These are phyloP conservation scores for Cairneyella variabilis DNA, from an alignment of 495 filamentous ascomycete species.

Conservation along the genomic window DNA sequence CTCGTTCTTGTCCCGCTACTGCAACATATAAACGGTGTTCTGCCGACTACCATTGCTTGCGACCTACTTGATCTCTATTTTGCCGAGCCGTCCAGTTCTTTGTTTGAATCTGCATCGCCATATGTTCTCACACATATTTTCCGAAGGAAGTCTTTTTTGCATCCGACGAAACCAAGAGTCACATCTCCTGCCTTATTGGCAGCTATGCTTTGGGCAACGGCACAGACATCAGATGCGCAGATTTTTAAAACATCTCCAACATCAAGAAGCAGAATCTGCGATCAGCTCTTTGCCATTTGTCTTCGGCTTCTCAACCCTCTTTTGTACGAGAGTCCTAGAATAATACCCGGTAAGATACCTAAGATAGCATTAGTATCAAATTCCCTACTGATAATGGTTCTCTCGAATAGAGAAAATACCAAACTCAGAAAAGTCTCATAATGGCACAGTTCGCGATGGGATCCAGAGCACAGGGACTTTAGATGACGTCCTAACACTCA, in stretches of 20 bases:
- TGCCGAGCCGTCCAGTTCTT: too few relatives aligned
- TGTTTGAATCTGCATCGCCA: too few relatives aligned
- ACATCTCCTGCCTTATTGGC: constrained; percentile 34
- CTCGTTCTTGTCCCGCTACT: too few relatives aligned
- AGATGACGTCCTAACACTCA: constrained; percentile 29
- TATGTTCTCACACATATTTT: constrained; percentile 38
- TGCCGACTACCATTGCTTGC: too few relatives aligned
- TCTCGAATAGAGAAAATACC: too few relatives aligned
- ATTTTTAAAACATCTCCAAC: constrained; percentile 27
- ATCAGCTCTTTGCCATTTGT: constrained; percentile 31
- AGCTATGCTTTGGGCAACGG: constrained; percentile 37
- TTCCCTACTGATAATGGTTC: too few relatives aligned
- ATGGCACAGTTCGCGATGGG: constrained; percentile 6
- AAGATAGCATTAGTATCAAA: too few relatives aligned
- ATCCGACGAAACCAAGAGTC: constrained; percentile 30
- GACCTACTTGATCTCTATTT: too few relatives aligned
- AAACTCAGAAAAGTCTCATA: constrained; percentile 8
- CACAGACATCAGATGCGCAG: constrained; percentile 36
- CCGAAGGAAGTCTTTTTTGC: constrained; percentile 33
- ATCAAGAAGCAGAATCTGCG: constrained; percentile 26
- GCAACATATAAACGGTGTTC: too few relatives aligned
- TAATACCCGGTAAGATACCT: too few relatives aligned
- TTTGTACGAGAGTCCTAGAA: too few relatives aligned
- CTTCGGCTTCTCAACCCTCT: constrained; percentile 22
- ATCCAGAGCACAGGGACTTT: constrained; percentile 16